Percentiles rank a stretch among this genome's conserved stretches.
phyloP scores from a whole-genome alignment of 495 filamentous ascomycete species.

The Lasiosphaeriaceae sp. region DNA sequence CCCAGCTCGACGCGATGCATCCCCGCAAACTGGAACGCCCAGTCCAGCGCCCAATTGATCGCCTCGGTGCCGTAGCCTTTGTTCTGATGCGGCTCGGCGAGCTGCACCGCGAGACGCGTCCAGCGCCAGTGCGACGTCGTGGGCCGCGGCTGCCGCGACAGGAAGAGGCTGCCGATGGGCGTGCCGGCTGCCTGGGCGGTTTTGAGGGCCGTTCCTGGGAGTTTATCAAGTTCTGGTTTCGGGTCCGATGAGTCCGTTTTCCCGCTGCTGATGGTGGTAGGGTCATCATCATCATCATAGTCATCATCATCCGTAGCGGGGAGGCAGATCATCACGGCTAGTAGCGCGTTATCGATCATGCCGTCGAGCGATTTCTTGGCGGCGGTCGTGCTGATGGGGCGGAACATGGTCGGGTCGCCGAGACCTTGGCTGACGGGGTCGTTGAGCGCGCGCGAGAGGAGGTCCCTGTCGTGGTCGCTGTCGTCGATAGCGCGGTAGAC shows the following conservation, averaged over 20 bases:
- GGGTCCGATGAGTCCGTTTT: neutral
- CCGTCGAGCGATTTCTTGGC: neutral
- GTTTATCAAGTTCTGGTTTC: neutral
- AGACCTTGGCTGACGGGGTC: constrained; percentile 13
- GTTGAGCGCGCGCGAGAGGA: constrained; percentile 5
- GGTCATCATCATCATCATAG: neutral
- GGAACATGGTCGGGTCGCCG: constrained; percentile 16
- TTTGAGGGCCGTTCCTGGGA: neutral
- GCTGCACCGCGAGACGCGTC: constrained; percentile 30
- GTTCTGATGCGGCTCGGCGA: constrained; percentile 30
- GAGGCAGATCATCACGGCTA: constrained; percentile 33
- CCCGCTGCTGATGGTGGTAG: neutral
- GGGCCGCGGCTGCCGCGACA: constrained; percentile 12
- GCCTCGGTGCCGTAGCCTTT: constrained; percentile 48
- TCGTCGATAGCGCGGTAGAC: constrained; percentile 30
- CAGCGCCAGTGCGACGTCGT: constrained; percentile 25
- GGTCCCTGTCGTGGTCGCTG: constrained; percentile 14
- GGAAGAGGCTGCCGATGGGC: constrained; percentile 23
- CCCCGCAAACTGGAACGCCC: constrained; percentile 39
- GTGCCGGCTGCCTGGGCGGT: constrained; percentile 3
- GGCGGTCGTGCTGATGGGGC: neutral
- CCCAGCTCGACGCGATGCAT: constrained; percentile 36
- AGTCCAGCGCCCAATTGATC: constrained; percentile 44
- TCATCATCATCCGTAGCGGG: neutral
- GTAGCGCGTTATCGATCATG: constrained; percentile 17